Base-by-base conservation (phyloP, 345 rosid genomes). In the Salix purpurea region DNA sequence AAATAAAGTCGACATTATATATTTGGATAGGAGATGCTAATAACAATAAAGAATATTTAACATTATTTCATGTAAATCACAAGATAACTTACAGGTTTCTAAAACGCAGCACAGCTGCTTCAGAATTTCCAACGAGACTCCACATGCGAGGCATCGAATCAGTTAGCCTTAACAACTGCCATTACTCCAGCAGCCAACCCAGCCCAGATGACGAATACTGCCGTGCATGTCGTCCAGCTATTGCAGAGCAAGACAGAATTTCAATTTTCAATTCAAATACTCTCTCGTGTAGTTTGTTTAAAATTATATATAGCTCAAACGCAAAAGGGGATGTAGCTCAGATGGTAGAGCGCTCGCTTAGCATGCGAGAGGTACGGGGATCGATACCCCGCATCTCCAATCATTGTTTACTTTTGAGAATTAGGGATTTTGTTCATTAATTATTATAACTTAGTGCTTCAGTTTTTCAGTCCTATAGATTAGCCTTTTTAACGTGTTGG, bases 81-180 rank as follows among this genome's bases (percentile, higher is more conserved):
- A 40, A 24, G 24, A 72, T 37, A 58, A 56, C 5, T 15, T 40
- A 61, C 74, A 71, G 48, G 58, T 44, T 24, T 39, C 75, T 3
- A 0, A 60, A 60, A n/a, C 24, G 75, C 18, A 26, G 15, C 5
- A 21, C 23, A 28, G 26, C 32, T n/a, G 66, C 66, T 62, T 26
- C 26, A 14, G 30, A 62, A 6, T 15, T 87, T 85, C 93, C 50
- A 88, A 36, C 77, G 48, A 93, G 93, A 61, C 92, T 88, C 65
- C 99, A 93, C 78, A 96, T 84, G 74, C 99, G 97, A 77, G 98
- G 99, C 82, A 91, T 87, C 11, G 94, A 91, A 76, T 67, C 99
- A 96, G 71, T 93, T 96, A 30, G 89, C 91, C 73, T 91, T 96
- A 44, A 91, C 90, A 74, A 91, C 60, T 0, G 99, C 98, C 84